Evolutionary conservation across 2,329 filamentous ascomycete genomes (phyloP), one percentile per base, ranked within the genome.

Genomic region (Lachnellula subtilissima): DNA sequence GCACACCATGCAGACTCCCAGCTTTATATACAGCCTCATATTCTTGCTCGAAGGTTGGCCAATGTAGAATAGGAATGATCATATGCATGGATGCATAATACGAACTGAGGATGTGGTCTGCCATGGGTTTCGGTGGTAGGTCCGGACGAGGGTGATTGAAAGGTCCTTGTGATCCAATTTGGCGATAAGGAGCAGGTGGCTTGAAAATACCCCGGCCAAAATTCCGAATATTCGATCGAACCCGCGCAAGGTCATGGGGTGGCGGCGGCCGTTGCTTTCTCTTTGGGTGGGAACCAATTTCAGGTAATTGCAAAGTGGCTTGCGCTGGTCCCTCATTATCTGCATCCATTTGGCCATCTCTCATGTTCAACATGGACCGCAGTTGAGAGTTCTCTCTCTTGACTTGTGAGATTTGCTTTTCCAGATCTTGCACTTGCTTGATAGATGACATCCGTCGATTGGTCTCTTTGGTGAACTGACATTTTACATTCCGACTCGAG

Each of bases 381-480:
- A 96, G 75, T 59, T 85, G 86, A 54, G 78, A 80, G 67, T 96
- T 92, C 71, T 96, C 89, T 56, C 90, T 85, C 69, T 86, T 89
- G 42, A 94, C 81, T 52, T 87, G 82, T 48, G 88, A 83, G 67
- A 97, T 83, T 73, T 97, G 92, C 72, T 91, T 94, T 74, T 97
- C 93, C 25, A 99, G 79, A 71, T 99, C 94, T 73, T 97, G 94
- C 12, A 97, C 89, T 77, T 97, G 94, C 82, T 97, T 99, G 75
- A 97, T 97, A 1, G 93, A 97, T 17, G 94, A 97, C 94, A 99
- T 99, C 60, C 94, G 85, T 57, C 94, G 83, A 71, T 99, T 99
- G 12, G 94, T 99, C 74, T 99, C 94, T 75, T 99, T 99, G 50
- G 94, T 99, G 71, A 99, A 99, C 69, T 97, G 93, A 70, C 94